Base-by-base conservation (phyloP, 2,329 filamentous ascomycete genomes). In the Emergomyces pasteurianus region DNA sequence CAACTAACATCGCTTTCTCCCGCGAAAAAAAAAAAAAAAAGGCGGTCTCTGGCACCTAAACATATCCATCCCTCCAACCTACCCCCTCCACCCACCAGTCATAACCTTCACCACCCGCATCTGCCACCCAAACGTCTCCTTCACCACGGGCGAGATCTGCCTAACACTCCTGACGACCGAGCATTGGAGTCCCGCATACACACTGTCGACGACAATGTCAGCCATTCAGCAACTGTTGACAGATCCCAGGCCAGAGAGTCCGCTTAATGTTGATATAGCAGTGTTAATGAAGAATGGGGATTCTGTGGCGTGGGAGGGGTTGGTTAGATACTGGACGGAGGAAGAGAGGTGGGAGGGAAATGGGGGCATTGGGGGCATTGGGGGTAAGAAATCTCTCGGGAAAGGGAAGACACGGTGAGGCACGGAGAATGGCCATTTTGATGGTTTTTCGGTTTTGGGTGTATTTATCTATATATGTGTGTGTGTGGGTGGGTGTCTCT, bases 161-260 rank as follows among this genome's bases (percentile, higher is more conserved):
- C 84, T 97, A 34, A 94, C 96, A 71, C 81, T 97, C 64, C 80
- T 99, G 58, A 85, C 83, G 63, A 79, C 77, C 0, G 75, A 79
- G 70, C 82, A 86, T 21, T 97, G 92, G 92, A 88, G 89, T 62
- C 89, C 92, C 0, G 86, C 90, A 21, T 94, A 96, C 74, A 92
- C 87, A 47, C 81, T 97, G 4, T 74, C 71, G 16, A 70, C 69
- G n/a, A 78, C 75, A 2, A 67, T 80, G 58, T 73, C 73, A 9
- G 77, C 78, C 4, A 74, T 80, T 31, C 77, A 80, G 60, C 74
- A 77, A 68, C 67, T 80, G 61, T 68, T 80, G 57, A 76, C 70
- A 10, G 73, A 78, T 59, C 77, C 78, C 31, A 69, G 72, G 18
- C 72, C 77, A 12, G 78, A 80, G 50, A 78, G 75, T 59, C 78